Evolutionary conservation across 2,329 filamentous ascomycete species (phyloP), one percentile per base, ranked within the genome.

Genomic region (Zymoseptoria ardabiliae): DNA sequence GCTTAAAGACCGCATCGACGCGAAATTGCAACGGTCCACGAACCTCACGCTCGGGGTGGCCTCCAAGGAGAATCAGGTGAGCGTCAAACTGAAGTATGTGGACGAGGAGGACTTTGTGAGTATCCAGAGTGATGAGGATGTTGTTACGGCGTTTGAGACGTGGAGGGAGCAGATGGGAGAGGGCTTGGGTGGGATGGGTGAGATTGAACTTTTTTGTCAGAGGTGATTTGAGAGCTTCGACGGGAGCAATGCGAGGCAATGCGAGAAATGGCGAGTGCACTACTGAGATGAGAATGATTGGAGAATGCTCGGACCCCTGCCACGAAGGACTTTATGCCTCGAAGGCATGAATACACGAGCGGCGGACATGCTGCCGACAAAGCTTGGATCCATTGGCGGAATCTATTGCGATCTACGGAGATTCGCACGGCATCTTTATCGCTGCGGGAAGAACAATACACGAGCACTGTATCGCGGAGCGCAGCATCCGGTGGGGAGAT

Each of bases 61-160:
- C 7, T 58, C 65, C 1, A 68, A 63, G 28, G 65, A 66, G 19
- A 57, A 59, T 41, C 35, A 60, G 59, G 65, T 61, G 50, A 87
- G 88, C 65, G 85, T 97, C 67, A 91, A 91, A 75, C 79, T 99
- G 58, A 89, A 91, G 63, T 99, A 97, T 74, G 84, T 87, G 55
- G 94, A 99, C 70, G 94, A 99, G 66, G 90, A 90, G 54, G 94
- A 97, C 70, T 93, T 88, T 71, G 90, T 99, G 62, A 92, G 88
- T 55, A 97, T 99, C 57, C 89, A 94, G 72, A 93, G 89, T 62
- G 94, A 99, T 69, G 94, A 99, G 69, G 94, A 97, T 66, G 94
- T 99, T 50, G 91, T 95, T 69, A 91, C 94, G 67, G 94, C 94
- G 4, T 96, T 99, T 71, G 87, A 92, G 73, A 92, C 95, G 67